Conservation (phyloP, 345 rosid genomes). For the Hibiscus syriacus region DNA sequence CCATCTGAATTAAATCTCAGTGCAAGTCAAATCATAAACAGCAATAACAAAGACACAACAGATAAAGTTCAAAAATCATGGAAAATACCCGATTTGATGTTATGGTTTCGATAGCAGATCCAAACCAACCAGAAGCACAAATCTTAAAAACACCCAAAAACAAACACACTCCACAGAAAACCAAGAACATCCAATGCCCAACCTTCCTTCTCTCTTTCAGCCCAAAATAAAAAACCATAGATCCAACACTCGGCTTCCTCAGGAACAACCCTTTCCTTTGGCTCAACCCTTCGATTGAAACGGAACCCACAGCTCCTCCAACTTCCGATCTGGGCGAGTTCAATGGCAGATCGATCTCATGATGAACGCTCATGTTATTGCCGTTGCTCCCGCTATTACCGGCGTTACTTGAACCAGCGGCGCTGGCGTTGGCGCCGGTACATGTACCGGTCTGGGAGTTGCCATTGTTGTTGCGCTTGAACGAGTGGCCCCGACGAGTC, state of each 20-base stretch:
- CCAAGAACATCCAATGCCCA: slow-evolving; percentile 87
- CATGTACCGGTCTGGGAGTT: slow-evolving; percentile 4
- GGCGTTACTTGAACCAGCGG: neutral
- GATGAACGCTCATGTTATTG: slow-evolving; percentile 28
- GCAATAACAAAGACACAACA: neutral
- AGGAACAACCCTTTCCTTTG: slow-evolving; percentile 31
- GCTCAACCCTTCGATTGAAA: slow-evolving; percentile 32
- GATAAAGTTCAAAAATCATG: neutral
- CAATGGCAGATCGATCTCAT: slow-evolving; percentile 68
- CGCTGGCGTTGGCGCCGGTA: slow-evolving; percentile 2
- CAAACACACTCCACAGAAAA: slow-evolving; percentile 74
- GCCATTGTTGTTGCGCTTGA: slow-evolving; percentile 54
- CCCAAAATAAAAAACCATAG: slow-evolving; percentile 51
- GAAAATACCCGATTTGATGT: slow-evolving; percentile 40
- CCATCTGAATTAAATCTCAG: neutral
- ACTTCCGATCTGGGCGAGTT: slow-evolving; percentile 77
- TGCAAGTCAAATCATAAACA: slow-evolving; percentile 1
- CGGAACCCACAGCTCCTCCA: slow-evolving; percentile 18
- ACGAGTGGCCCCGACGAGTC: slow-evolving; percentile 88
- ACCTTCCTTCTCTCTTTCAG: slow-evolving; percentile 63
- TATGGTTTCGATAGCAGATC: slow-evolving; percentile 67
- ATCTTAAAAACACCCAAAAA: slow-evolving; percentile 82
- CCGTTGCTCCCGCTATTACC: slow-evolving; percentile 1
- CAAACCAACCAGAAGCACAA: slow-evolving; percentile 85
- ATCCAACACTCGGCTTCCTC: slow-evolving; percentile 49